phyloP scores from a whole-genome alignment of 805 yeast genomes.

The Sugiyamaella marilandica region DNA sequence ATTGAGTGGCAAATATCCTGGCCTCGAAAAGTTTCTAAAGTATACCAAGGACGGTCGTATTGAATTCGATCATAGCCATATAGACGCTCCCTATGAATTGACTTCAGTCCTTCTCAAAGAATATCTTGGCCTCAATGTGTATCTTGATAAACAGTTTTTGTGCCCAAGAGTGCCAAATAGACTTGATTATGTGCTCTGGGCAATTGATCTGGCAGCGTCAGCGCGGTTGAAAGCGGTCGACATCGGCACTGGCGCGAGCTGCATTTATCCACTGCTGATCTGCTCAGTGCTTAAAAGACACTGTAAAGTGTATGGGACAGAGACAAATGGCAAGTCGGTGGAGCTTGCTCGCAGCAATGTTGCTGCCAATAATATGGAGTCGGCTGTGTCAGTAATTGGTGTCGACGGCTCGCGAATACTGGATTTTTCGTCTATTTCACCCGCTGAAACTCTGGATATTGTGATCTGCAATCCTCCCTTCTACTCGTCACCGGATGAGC shows the following conservation, averaged over 20 bases:
- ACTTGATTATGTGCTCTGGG: conserved; percentile 29
- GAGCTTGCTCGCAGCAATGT: conserved; percentile 30
- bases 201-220: conserved; percentile 17
- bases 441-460: conserved; percentile 20
- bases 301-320: conserved; percentile 41
- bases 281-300: conserved; percentile 22
- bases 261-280: conserved; percentile 44
- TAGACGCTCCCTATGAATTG: conserved; percentile 12
- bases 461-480: conserved; percentile 54
- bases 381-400: background rate
- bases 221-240: conserved; percentile 29
- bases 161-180: conserved; percentile 27
- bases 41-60: background rate
- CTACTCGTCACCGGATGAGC: conserved; percentile 36
- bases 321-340: conserved; percentile 37
- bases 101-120: conserved; percentile 13
- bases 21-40: background rate
- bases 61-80: conserved; percentile 10
- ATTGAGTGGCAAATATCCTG: background rate
- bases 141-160: conserved; percentile 12
- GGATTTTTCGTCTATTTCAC: background rate
- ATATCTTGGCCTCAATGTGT: conserved; percentile 15
- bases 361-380: conserved; percentile 25
- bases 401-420: background rate
- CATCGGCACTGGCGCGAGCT: conserved; percentile 48